Evolutionary conservation across 768 basidiomycete species (phyloP).

Genomic region (Rubroboletus pulcherrimus): DNA sequence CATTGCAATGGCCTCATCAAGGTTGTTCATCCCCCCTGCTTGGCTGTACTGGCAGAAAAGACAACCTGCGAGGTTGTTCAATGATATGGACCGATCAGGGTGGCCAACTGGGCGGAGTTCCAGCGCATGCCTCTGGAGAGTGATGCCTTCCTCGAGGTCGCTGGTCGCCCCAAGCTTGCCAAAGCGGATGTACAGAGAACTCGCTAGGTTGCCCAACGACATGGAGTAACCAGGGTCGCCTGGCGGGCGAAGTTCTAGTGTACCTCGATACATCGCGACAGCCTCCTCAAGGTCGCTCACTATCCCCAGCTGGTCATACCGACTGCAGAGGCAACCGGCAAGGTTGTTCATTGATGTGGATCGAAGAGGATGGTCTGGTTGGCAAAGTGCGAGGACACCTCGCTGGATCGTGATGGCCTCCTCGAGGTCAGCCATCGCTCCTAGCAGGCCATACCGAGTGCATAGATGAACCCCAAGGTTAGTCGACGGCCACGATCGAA

Average conservation of each 20-base stretch:
- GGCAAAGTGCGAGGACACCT: neutral
- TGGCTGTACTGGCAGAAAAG: constrained; percentile 4
- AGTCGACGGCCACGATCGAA: neutral
- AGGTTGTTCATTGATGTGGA: neutral
- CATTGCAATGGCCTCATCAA: neutral
- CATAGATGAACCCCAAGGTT: neutral
- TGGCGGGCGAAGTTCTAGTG: too few relatives aligned
- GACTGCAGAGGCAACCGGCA: neutral
- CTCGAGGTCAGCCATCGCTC: neutral
- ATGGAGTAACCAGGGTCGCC: too few relatives aligned
- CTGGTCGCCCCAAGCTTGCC: neutral
- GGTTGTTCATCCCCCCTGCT: neutral
- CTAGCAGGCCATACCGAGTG: neutral
- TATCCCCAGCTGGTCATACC: too few relatives aligned
- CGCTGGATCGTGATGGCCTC: neutral
- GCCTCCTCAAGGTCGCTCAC: too few relatives aligned
- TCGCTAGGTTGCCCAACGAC: neutral
- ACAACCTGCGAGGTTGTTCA: constrained; percentile 16
- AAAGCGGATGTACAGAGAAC: neutral
- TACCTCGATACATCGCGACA: too few relatives aligned
- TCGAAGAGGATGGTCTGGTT: neutral
- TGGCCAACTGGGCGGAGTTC: constrained; percentile 5
- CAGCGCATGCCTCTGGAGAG: constrained; percentile 3
- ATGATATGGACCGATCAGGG: constrained; percentile 1
- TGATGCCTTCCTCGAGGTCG: constrained; percentile 20